These are phyloP conservation scores for Candida nitratophila DNA, from an alignment of 805 yeast genomes.

Conservation along the genomic window DNA sequence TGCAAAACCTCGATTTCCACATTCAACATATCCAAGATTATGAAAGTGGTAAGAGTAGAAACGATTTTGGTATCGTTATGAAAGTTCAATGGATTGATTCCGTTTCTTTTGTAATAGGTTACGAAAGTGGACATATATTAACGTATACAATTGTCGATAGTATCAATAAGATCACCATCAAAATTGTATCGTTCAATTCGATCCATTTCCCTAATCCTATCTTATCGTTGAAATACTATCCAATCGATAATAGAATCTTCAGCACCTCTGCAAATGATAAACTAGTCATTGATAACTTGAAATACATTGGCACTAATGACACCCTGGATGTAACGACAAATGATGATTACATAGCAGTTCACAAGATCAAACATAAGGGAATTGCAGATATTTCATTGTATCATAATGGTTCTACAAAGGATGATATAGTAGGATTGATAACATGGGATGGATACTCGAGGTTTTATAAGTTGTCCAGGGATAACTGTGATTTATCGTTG, in stretches of 20 bases:
- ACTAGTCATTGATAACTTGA: slow-evolving; percentile 23
- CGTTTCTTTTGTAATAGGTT: slow-evolving; percentile 45
- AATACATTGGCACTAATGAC: background rate
- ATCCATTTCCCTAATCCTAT: slow-evolving; percentile 51
- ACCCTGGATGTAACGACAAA: slow-evolving; percentile 4
- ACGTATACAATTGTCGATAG: slow-evolving; percentile 17
- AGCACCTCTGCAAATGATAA: slow-evolving; percentile 45
- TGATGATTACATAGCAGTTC: slow-evolving; percentile 1
- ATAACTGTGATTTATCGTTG: slow-evolving; percentile 7
- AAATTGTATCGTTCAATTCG: slow-evolving; percentile 14
- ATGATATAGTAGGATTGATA: slow-evolving; percentile 24
- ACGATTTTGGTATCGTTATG: slow-evolving; percentile 65
- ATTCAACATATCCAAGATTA: slow-evolving; percentile 10
- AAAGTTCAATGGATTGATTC: slow-evolving; percentile 33
- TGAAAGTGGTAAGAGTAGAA: slow-evolving; percentile 9
- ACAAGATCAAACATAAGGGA: slow-evolving; percentile 31
- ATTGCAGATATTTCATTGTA: slow-evolving; percentile 21
- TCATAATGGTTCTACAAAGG: slow-evolving; percentile 6
- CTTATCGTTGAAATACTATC: slow-evolving; percentile 32
- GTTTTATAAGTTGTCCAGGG: slow-evolving; percentile 20
- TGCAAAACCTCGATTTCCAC: slow-evolving; percentile 16
- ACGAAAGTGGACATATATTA: slow-evolving; percentile 63
- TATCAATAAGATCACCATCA: slow-evolving; percentile 8
- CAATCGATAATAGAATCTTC: slow-evolving; percentile 19
- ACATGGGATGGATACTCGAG: slow-evolving; percentile 49